phyloP scores from a whole-genome alignment of 495 filamentous ascomycete genomes.

The Daldinia bambusicola region DNA sequence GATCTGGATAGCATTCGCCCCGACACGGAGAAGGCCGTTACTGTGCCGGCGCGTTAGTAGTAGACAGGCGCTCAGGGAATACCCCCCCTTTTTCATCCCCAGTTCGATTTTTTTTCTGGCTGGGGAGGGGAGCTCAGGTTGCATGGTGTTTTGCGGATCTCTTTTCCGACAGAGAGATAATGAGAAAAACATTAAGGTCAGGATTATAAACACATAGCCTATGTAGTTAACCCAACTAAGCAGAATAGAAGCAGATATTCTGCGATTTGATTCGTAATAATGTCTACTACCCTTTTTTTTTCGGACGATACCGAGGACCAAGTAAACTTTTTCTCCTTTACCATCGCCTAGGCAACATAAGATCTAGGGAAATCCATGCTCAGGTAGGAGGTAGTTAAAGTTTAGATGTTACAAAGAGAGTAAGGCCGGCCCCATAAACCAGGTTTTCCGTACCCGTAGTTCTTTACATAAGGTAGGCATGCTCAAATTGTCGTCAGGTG shows the following conservation, averaged over 20 bases:
- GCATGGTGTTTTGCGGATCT: conserved; percentile 14
- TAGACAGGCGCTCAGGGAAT: conserved; percentile 14
- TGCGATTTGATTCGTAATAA: conserved; percentile 7
- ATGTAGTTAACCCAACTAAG: conserved; percentile 24
- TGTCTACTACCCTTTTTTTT: neutral
- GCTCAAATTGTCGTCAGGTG: no score
- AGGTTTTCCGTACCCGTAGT: neutral
- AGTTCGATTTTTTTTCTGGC: conserved; percentile 16
- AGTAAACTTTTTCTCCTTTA: neutral
- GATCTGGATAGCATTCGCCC: conserved; percentile 37
- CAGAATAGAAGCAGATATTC: conserved; percentile 28
- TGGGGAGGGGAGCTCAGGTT: conserved; percentile 9
- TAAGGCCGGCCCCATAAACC: neutral
- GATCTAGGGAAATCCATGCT: neutral
- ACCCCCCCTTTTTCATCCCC: conserved; percentile 4
- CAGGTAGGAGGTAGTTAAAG: no score
- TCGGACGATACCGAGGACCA: neutral
- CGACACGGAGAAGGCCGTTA: conserved; percentile 16
- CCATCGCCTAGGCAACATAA: neutral
- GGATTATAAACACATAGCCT: conserved; percentile 5
- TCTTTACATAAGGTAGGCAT: neutral
- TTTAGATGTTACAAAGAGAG: neutral
- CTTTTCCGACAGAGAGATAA: conserved; percentile 21
- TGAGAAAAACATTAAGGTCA: conserved; percentile 12
- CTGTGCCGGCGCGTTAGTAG: conserved; percentile 6